Conservation (phyloP, 2,329 filamentous ascomycete genomes). For the Chaetothyriales sp. region DNA sequence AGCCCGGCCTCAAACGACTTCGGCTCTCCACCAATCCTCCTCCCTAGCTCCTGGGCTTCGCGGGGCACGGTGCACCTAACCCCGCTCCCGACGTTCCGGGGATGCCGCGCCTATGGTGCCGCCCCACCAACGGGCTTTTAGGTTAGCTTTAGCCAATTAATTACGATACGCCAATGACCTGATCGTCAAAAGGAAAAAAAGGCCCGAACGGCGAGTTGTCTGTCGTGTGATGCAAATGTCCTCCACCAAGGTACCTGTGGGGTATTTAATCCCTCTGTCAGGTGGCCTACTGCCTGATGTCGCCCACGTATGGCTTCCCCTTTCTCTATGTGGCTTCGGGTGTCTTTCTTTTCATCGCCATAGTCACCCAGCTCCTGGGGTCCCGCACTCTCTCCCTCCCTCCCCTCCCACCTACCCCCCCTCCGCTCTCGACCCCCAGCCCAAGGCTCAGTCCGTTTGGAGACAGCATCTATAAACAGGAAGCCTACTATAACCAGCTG, state of each 20-base stretch:
- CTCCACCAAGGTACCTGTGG: not conserved
- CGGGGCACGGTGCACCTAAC: no score
- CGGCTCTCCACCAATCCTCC: no score
- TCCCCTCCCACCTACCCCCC: not conserved
- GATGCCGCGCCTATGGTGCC: no score
- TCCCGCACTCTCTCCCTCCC: not conserved
- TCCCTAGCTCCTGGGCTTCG: no score
- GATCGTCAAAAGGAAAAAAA: no score
- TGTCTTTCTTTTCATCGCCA: conserved; percentile 1
- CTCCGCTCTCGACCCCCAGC: not conserved
- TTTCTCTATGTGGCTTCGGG: conserved; percentile 6
- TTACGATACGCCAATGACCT: not conserved
- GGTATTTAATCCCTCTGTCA: not conserved
- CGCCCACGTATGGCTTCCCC: conserved; percentile 6
- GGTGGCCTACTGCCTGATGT: conserved; percentile 2
- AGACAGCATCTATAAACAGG: conserved; percentile 17
- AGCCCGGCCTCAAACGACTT: no score
- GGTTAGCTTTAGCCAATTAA: no score
- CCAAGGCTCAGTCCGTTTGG: conserved; percentile 11
- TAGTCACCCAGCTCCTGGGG: not conserved
- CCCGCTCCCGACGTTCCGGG: no score
- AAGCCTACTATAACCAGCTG: conserved; percentile 16
- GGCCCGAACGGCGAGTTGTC: not conserved
- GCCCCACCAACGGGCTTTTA: no score
- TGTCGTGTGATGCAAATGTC: not conserved